Base-by-base conservation (phyloP, 441 rosid genomes). In the Capsella rubella region DNA sequence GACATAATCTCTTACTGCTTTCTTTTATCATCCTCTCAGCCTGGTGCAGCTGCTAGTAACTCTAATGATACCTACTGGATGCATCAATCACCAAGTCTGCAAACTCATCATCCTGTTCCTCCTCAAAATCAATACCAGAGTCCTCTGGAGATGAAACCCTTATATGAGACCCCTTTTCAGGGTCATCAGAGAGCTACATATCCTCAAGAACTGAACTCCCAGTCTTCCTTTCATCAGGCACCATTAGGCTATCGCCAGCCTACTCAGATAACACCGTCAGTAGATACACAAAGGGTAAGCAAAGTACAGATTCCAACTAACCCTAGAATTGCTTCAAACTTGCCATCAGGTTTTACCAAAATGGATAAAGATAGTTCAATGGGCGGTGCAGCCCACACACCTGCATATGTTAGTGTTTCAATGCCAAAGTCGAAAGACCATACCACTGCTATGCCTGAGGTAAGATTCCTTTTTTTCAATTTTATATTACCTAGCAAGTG, bases 261-360 rank as follows among this genome's bases (percentile, higher is more conserved):
- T 69, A 51, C 75, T 67, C 97, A 85, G 79, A 74, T 83, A 40
- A 51, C 80, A 74, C 84, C 84, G 32, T 57, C 86, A 47, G 61
- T 82, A 45, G 95, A 89, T 79, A 59, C 90, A 11, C 89, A 76
- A 80, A 90, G 92, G 83, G 90, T 78, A 81, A 85, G 86, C 89
- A 91, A 87, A 81, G 72, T 93, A 80, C 97, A 93, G 89, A 90
- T 93, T 79, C 97, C 89, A 67, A 90, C 97, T 80, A 96, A 96
- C 83, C 99, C 98, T 77, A 89, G 93, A 85, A 92, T 93, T 81
- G 96, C 92, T 79, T 86, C 98, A 78, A 90, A 89, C 82, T 82
- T 93, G 86, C 89, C 89, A 66, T 64, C 84, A 74, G 93, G 92
- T 78, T 80, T 84, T 57, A 72, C 85, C 51, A 96, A 90, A 85